A percentile compares a stretch with the other conserved stretches of the same genome.
phyloP scores from a whole-genome alignment of 495 filamentous ascomycete genomes.

The Talaromyces wortmannii region DNA sequence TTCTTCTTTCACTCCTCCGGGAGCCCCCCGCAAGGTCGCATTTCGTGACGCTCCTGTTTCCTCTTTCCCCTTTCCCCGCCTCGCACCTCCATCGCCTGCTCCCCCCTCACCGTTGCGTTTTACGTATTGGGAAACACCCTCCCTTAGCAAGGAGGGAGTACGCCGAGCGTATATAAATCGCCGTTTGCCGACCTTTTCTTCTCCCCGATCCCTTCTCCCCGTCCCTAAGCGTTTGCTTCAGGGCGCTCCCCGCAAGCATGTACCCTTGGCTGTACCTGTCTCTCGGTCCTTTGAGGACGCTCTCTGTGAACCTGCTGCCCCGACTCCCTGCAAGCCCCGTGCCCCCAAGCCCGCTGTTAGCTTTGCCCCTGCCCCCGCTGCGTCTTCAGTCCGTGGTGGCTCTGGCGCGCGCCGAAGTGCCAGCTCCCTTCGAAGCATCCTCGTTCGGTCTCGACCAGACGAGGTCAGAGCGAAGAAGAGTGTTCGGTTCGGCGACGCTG shows the following conservation, averaged over 20 bases:
- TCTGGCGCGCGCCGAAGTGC: not conserved
- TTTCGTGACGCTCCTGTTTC: not conserved
- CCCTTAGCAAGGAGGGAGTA: conserved; percentile 1
- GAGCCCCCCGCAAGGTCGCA: not conserved
- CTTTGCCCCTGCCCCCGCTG: too few species aligned
- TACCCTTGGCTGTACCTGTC: not conserved
- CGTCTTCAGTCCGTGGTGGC: not conserved
- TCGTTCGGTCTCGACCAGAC: not conserved
- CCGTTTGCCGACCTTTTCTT: not conserved
- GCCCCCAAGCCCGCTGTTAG: too few species aligned
- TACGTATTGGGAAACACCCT: not conserved
- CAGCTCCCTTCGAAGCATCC: conserved; percentile 1
- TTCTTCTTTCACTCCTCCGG: not conserved
- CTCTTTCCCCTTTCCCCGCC: not conserved
- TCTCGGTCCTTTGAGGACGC: not conserved
- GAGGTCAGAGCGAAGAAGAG: conserved; percentile 8
- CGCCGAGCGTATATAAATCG: not conserved
- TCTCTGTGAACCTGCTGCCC: not conserved
- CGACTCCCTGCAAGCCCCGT: not conserved
- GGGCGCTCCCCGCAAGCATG: not conserved
- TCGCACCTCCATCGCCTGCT: not conserved
- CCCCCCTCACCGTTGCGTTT: not conserved
- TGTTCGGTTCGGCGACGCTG: conserved; percentile 17
- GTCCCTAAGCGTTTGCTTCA: not conserved
- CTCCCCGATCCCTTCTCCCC: not conserved